phyloP scores from a whole-genome alignment of 2,329 filamentous ascomycete species.

The Tolypocladium paradoxum region DNA sequence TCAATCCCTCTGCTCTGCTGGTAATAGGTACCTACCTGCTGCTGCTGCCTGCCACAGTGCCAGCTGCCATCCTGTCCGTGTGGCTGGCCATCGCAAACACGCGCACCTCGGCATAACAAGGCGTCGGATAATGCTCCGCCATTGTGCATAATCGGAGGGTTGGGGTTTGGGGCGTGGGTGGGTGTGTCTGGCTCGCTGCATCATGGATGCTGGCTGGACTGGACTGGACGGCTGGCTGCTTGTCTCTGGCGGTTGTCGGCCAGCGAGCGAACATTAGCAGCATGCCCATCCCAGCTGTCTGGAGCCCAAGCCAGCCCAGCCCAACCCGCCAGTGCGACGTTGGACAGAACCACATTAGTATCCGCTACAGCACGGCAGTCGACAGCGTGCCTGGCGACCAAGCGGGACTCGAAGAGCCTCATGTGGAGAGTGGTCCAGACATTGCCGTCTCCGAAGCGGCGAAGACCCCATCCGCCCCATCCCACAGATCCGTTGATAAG shows the following conservation, averaged over 20 bases:
- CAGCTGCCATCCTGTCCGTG: neutral
- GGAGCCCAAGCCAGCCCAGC: neutral
- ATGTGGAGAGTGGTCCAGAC: conserved; percentile 10
- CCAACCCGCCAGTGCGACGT: conserved; percentile 4
- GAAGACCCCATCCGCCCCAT: conserved; percentile 4
- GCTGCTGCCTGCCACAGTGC: neutral
- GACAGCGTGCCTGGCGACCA: conserved; percentile 5
- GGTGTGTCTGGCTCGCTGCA: neutral
- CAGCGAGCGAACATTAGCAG: neutral
- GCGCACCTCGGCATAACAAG: neutral
- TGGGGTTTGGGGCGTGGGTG: neutral
- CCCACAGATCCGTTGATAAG: conserved; percentile 3
- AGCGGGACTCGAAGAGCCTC: conserved; percentile 11
- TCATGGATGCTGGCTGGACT: neutral
- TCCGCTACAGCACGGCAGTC: conserved; percentile 7
- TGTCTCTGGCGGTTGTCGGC: neutral
- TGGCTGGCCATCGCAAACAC: conserved; percentile 1
- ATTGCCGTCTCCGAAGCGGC: conserved; percentile 6
- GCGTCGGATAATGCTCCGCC: conserved; percentile 2
- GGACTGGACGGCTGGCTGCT: neutral
- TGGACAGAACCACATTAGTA: conserved; percentile 4
- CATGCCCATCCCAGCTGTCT: neutral
- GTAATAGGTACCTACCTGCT: too few relatives aligned
- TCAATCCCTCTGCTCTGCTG: neutral
- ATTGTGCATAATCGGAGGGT: conserved; percentile 5